These are phyloP conservation scores for Cytospora mali DNA, from an alignment of 2,329 filamentous ascomycete genomes.

Conservation along the genomic window DNA sequence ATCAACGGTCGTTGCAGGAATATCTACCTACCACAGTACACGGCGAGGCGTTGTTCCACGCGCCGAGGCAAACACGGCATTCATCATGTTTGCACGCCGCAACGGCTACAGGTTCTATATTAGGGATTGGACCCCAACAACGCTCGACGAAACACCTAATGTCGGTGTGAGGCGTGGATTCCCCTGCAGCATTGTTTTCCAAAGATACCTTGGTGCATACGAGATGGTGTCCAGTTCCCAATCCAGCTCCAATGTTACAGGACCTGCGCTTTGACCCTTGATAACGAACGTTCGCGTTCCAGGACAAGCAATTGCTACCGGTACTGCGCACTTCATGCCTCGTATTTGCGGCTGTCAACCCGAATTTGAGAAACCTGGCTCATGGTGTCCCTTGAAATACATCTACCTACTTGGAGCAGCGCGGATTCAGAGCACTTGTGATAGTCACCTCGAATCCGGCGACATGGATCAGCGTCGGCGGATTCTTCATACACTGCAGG, in stretches of 20 bases:
- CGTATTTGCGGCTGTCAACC: no score
- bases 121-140: not conserved
- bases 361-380: no score
- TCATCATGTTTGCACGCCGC: not conserved
- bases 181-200: not conserved
- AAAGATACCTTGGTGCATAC: not conserved
- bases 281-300: no score
- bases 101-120: constrained; percentile 11
- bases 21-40: no score
- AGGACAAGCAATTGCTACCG: not conserved
- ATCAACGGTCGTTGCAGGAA: not conserved
- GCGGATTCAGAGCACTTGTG: not conserved
- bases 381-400: not conserved
- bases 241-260: not conserved
- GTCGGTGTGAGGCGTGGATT: constrained; percentile 1
- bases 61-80: constrained; percentile 6
- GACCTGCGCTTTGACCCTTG: not conserved
- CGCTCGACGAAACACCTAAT: not conserved
- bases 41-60: not conserved
- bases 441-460: not conserved
- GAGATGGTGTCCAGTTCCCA: not conserved
- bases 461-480: not conserved
- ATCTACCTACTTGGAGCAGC: not conserved
- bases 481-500: not conserved
- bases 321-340: not conserved